Evolutionary conservation across 2,329 filamentous ascomycete genomes (phyloP).

Genomic region (Diaporthe nobilis): DNA sequence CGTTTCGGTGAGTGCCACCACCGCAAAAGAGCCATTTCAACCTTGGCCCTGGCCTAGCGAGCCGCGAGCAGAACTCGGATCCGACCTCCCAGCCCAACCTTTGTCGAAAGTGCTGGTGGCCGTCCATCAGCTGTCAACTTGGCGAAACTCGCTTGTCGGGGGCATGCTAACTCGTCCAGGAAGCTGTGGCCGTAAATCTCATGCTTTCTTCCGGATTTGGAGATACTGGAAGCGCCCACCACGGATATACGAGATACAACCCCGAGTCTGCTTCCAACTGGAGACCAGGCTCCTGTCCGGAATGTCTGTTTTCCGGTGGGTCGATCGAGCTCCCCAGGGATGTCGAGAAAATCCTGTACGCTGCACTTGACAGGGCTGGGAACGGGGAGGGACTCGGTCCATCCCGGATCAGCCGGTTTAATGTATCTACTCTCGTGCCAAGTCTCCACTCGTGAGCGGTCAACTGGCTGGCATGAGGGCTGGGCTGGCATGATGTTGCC

Average conservation of each 20-base stretch:
- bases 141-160: neutral
- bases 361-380: neutral
- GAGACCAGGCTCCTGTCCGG: neutral
- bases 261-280: neutral
- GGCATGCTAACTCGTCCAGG: constrained; percentile 3
- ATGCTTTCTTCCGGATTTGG: neutral
- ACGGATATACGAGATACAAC: neutral
- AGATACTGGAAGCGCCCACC: neutral
- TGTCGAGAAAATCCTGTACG: neutral
- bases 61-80: constrained; percentile 28
- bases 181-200: neutral
- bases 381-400: neutral
- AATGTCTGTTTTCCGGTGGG: constrained; percentile 1
- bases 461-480: neutral
- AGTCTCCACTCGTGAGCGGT: neutral
- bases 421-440: neutral
- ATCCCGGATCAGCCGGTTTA: constrained; percentile 2
- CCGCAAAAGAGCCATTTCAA: neutral
- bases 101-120: neutral
- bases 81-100: constrained; percentile 10
- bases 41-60: constrained; percentile 7
- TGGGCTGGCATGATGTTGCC: constrained; percentile 2
- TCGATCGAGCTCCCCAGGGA: neutral
- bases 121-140: constrained; percentile 7
- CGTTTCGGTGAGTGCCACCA: constrained; percentile 20